Base-by-base conservation (phyloP, 2,329 filamentous ascomycete genomes). In the Talaromyces sp. region DNA sequence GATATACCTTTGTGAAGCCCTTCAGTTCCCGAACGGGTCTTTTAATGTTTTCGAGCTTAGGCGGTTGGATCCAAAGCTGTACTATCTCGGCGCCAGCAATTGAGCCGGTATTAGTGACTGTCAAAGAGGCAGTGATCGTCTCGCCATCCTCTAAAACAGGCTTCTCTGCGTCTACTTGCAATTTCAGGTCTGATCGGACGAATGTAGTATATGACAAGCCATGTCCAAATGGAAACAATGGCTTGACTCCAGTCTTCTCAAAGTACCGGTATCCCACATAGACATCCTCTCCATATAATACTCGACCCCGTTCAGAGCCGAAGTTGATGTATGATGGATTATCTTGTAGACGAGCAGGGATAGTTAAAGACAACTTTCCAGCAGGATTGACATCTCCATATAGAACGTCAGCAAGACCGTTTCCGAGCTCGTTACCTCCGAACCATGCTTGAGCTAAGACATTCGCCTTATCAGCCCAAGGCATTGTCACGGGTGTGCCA, bases 251-350 rank as follows among this genome's bases (percentile, higher is more conserved):
- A n/a, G 85, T 83, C 70, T 86, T 88, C 73, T 95, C 91, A 75
- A 92, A 95, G 80, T 88, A 92, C 25, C 90, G 84, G 78, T 95
- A 95, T 3, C 91, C 91, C 43, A 94, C 83, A 74, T 92, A 94
- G 54, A 95, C 82, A 67, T 92, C 91, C 76, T 95, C 91, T 56
- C 90, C 90, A 73, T 94, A 95, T 1, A 92, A 80, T 0, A 89
- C 87, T 65, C 89, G 85, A 52, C 90, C 86, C 41, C 88, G 87
- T 75, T 94, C 90, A 13, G 85, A 85, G 43, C 84, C 80, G 76
- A 88, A 94, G 80, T 92, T 93, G 70, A 92, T 82, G 78, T 89
- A 93, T 0, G 89, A 86, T 1, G 91, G 91, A 67, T 90, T 92
- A 71, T 93, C 89, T 72, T 89, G 84, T 0, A 89, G 73, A 17